Evolutionary conservation across 768 basidiomycete genomes (phyloP), one percentile per base, ranked within the genome.

Genomic region (Lyophyllum shimeji): DNA sequence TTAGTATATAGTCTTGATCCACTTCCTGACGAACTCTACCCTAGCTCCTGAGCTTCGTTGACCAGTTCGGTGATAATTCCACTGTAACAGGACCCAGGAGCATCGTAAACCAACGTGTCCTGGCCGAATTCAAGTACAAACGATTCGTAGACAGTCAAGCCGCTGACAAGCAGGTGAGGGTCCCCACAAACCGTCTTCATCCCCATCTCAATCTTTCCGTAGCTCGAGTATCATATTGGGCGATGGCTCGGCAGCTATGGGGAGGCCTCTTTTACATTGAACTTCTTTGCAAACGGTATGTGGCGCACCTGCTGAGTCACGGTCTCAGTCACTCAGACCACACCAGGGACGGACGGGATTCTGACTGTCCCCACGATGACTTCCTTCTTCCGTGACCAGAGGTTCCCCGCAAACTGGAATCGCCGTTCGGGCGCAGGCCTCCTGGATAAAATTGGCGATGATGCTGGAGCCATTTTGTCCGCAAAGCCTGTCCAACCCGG

Each of bases 221-320:
- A 60, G 59, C 59, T 60, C 29, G 55, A 56, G 50, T 60, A 60
- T 20, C 59, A 60, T 42, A 24, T 53, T 7, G 59, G 59, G 13
- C 52, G 59, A 4, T 53, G 56, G 23, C 24, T 34, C 18, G 50
- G 56, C 21, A 60, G 59, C 20, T 60, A 60, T 23, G 59, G 59
- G 1, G 59, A 60, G 33, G 49, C 55, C 43, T 50, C 52, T 21
- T 60, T 60, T 46, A 47, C 52, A 15, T 29, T 60, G 39, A 60
- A 60, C 24, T 60, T 60, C 31, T 60, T 60, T 53, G 59, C 59
- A 0, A 60, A 60, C 46, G 59, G 59, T 56, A n/a, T n/a, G n/a
- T n/a, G n/a, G n/a, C n/a, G n/a, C n/a, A n/a, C n/a, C n/a, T n/a
- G n/a, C n/a, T n/a, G n/a, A n/a, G n/a, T n/a, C n/a, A n/a, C n/a